Base-by-base conservation (phyloP, 345 rosid species). In the Anacardium occidentale region DNA sequence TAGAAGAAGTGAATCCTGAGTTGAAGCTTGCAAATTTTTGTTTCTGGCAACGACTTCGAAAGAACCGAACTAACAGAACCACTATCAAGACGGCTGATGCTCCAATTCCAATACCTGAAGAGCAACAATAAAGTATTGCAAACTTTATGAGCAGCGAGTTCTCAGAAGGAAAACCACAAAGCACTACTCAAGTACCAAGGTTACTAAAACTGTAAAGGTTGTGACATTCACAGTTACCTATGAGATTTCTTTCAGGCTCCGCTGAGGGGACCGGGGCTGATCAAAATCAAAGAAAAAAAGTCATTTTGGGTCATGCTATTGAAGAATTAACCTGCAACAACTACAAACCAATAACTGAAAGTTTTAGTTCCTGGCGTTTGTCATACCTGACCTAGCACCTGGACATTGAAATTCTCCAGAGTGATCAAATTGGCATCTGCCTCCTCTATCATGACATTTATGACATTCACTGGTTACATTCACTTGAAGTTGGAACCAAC, bases 41-140 rank as follows among this genome's bases (percentile, higher is more conserved):
- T 80, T 7, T 82, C 70, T 10, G 56, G 57, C 42, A 61, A 24
- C 21, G 13, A 68, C 57, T 1, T 29, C 34, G 15, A 53, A 78
- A 52, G 55, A 48, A 18, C 32, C 20, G 74, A 68, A 80, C 55
- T 50, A 66, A 55, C 26, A 51, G 47, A 55, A 66, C 57, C 9
- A 37, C 42, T 4, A 82, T 13, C 32, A 86, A 53, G 44, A 69
- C 9, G 53, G 67, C 5, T 64, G 3, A 15, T 50, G 74, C 75
- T 70, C 85, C 92, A 7, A 84, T 50, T 66, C 88, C 90, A 48
- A 60, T 17, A 66, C 71, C 89, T 79, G 67, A 63, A 67, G 13
- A 51, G 60, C 8, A 50, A 4, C 1, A 45, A 72, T 0, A 50
- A 47, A 50, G 5, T 1, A 37, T 37, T 37, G 42, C 42, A 37